Evolutionary conservation across 1,139 yeast genomes (phyloP), one percentile per base, ranked within the genome.

Genomic region (Spathaspora sp.): DNA sequence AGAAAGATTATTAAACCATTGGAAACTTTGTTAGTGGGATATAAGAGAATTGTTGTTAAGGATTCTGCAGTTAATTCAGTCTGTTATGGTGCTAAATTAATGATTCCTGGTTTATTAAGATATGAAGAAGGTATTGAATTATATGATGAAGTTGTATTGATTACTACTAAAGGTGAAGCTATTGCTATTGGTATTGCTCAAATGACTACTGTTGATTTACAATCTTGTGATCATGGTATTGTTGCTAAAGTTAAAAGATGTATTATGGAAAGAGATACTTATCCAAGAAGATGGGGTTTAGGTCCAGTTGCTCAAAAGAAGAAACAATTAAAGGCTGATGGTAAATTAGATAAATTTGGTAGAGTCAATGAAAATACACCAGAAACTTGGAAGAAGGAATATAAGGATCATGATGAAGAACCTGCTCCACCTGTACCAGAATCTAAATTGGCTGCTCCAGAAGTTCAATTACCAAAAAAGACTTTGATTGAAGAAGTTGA

Each of bases 231-330:
- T 70, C 99, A 93, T 69, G 99, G 99, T 61, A 91, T 91, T 55
- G 99, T 93, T 62, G 97, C 99, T 56, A 90, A 89, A 77, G 96
- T 93, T 65, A 93, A 93, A 82, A 89, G 99, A 78, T 91, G 98
- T 78, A 93, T 93, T 61, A 93, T 93, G 99, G 99, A 93, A 77
- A 86, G 99, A 77, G 99, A 93, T 70, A 83, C 96, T 47, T 93
- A 93, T 72, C 99, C 99, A 74, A 88, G 99, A 81, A 86, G 98
- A 81, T 93, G 99, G 99, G 99, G 99, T 54, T 77, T 93, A 61
- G 99, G 99, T 60, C 99, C 99, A 61, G 89, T 91, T 65, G 99
- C 99, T 53, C 91, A 89, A 73, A 90, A 89, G 86, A 93, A 93
- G 87, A 93, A 93, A 81, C 96, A 91, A 76, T 77, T 93, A 80